A percentile compares a stretch with the other conserved stretches of the same genome.
Evolutionary conservation across 2,329 filamentous ascomycete species (phyloP).

Genomic region (Colletotrichum sp.): DNA sequence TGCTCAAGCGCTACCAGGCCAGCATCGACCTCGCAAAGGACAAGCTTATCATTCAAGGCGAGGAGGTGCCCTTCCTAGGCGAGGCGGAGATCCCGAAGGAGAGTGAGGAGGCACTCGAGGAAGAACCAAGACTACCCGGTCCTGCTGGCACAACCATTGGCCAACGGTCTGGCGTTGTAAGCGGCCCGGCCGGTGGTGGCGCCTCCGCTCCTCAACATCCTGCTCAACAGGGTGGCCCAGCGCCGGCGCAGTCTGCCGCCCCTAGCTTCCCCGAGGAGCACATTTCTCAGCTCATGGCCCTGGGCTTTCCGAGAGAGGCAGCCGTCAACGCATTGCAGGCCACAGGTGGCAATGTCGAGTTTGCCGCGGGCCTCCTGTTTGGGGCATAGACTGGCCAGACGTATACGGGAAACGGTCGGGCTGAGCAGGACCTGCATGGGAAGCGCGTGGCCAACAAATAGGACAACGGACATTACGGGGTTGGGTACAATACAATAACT

Average conservation of each 20-base stretch:
- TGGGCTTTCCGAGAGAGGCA: constrained; percentile 79
- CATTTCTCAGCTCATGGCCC: constrained; percentile 75
- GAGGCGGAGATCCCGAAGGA: constrained; percentile 95
- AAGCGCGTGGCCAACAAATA: background rate
- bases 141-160: constrained; percentile 91
- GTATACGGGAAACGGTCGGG: background rate
- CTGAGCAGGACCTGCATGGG: background rate
- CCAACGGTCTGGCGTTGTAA: constrained; percentile 79
- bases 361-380: constrained; percentile 83
- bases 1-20: constrained; percentile 95
- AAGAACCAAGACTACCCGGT: constrained; percentile 85
- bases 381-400: constrained; percentile 38
- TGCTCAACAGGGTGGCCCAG: constrained; percentile 26
- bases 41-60: constrained; percentile 84
- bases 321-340: constrained; percentile 84
- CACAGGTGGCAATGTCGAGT: constrained; percentile 84
- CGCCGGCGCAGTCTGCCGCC: constrained; percentile 28
- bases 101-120: constrained; percentile 71
- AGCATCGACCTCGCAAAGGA: constrained; percentile 87
- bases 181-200: constrained; percentile 45
- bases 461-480: background rate
- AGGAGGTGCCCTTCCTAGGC: constrained; percentile 87
- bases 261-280: constrained; percentile 63
- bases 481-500: background rate
- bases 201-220: constrained; percentile 26